Conservation (phyloP, 306 rosid species). For the Rubus idaeus region DNA sequence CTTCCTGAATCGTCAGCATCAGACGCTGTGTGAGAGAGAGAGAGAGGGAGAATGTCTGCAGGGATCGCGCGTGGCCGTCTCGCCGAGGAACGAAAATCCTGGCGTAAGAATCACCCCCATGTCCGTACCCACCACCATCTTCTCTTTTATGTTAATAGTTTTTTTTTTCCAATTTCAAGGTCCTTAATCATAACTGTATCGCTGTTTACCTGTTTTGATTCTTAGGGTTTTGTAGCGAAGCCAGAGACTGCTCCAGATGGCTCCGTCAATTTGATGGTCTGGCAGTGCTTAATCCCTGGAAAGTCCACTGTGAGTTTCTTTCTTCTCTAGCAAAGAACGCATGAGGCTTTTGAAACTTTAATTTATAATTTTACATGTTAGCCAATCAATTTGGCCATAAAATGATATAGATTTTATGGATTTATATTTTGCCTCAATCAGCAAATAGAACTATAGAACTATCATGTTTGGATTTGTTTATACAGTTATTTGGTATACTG, state of each 20-base stretch:
- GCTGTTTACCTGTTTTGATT: not conserved
- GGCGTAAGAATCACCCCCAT: conserved; percentile 97
- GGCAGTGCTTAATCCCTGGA: conserved; percentile 91
- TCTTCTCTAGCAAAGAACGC: too few species aligned
- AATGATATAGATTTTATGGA: not conserved
- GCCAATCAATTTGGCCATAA: not conserved
- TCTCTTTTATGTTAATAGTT: not conserved
- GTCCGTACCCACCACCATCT: conserved; percentile 41
- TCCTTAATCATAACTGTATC: not conserved
- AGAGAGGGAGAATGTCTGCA: conserved; percentile 28
- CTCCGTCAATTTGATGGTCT: conserved; percentile 79
- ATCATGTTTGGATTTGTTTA: not conserved
- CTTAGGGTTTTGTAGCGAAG: conserved; percentile 88
- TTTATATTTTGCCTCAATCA: not conserved
- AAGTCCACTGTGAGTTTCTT: conserved; percentile 66
- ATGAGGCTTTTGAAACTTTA: not conserved
- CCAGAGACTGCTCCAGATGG: conserved; percentile 78
- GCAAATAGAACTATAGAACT: too few species aligned
- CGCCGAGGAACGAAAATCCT: conserved; percentile 79
- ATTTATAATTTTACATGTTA: not conserved
- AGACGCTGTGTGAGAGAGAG: not conserved
- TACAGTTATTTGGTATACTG: not conserved
- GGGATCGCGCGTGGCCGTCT: conserved; percentile 92
- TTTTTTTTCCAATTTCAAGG: not conserved
- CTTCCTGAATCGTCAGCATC: not conserved